Evolutionary conservation across 2,329 filamentous ascomycete genomes (phyloP).

Genomic region (Fusarium anthophilum): DNA sequence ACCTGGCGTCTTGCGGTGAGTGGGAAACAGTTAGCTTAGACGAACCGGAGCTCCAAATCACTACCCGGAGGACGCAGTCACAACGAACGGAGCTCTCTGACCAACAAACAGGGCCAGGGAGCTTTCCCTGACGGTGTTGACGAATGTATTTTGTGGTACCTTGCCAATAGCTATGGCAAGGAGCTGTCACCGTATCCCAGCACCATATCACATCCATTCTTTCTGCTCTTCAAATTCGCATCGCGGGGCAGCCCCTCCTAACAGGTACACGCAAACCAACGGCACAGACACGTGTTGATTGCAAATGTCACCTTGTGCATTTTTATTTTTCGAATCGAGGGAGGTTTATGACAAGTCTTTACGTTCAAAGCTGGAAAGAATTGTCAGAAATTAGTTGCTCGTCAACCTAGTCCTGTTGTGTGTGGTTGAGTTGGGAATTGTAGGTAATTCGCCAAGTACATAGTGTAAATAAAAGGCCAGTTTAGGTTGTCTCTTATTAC

Average conservation of each 20-base stretch:
- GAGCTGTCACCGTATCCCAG: conserved; percentile 16
- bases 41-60: conserved; percentile 22
- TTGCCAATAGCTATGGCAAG: conserved; percentile 2
- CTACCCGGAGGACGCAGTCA: conserved; percentile 13
- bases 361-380: conserved; percentile 7
- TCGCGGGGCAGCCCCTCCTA: conserved; percentile 22
- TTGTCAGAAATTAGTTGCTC: not conserved
- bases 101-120: not conserved
- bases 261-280: conserved; percentile 37
- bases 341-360: not conserved
- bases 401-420: not conserved
- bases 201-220: conserved; percentile 7
- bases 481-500: not conserved
- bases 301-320: conserved; percentile 40
- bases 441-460: not conserved
- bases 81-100: conserved; percentile 5
- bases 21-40: conserved; percentile 13
- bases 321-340: conserved; percentile 9
- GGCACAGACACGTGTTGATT: conserved; percentile 39
- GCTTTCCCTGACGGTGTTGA: not conserved
- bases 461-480: not conserved
- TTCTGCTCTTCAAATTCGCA: conserved; percentile 3
- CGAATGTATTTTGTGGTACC: not conserved
- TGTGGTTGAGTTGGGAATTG: not conserved
- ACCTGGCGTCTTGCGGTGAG: conserved; percentile 35